phyloP scores from a whole-genome alignment of 1,284 basidiomycete genomes.

The Ustilago shanxiensis region DNA sequence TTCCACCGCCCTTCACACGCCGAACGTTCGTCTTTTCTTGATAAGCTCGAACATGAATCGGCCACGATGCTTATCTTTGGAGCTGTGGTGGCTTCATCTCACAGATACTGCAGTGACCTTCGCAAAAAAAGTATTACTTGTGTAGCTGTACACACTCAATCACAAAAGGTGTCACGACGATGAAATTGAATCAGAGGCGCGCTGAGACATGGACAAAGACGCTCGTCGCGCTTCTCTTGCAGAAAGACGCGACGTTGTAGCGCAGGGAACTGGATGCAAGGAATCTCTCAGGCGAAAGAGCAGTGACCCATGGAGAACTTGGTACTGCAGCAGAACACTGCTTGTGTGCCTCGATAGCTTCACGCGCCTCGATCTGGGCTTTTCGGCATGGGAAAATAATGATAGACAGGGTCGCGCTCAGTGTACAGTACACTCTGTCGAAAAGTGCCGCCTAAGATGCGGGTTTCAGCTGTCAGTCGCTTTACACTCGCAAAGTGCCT shows the following conservation, averaged over 20 bases:
- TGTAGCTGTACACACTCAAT: too few species aligned
- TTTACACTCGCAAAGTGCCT: slow-evolving; percentile 16
- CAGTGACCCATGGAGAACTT: slow-evolving; percentile 3
- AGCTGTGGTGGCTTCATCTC: not conserved
- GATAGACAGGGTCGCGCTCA: slow-evolving; percentile 12
- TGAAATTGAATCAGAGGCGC: not conserved
- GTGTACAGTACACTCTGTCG: slow-evolving; percentile 11
- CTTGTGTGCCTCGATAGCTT: not conserved
- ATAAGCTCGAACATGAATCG: too few species aligned
- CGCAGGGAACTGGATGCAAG: not conserved
- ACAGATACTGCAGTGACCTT: not conserved
- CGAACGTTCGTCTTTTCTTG: too few species aligned
- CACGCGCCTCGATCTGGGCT: not conserved
- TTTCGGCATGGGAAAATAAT: not conserved
- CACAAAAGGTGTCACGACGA: not conserved
- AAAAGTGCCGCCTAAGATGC: slow-evolving; percentile 22
- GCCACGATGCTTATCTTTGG: not conserved
- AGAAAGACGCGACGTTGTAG: not conserved
- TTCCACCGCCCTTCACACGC: not conserved
- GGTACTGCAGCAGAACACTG: not conserved
- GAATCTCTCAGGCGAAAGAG: not conserved
- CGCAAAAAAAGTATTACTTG: too few species aligned
- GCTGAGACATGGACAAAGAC: not conserved
- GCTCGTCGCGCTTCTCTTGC: slow-evolving; percentile 11
- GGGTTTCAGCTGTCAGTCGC: slow-evolving; percentile 24